A percentile compares a stretch with the other conserved stretches of the same genome.
Conservation (phyloP, 305 asterid genomes). For the Solanum hybrid region DNA sequence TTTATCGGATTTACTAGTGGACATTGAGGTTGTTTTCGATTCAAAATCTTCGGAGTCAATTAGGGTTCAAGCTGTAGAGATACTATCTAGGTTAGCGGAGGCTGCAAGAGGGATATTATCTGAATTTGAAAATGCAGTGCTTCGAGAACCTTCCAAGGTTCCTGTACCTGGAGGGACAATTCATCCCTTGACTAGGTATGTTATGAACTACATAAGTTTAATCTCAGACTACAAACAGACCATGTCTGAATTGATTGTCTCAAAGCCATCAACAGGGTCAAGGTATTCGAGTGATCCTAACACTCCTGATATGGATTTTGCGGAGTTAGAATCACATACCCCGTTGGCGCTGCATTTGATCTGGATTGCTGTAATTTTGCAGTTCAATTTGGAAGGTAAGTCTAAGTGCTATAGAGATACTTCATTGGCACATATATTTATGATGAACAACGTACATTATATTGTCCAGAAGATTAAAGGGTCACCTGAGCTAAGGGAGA, state of each 20-base stretch:
- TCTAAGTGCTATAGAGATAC: constrained; percentile 49
- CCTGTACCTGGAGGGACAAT: constrained; percentile 31
- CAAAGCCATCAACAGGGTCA: constrained; percentile 23
- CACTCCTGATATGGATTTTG: constrained; percentile 22
- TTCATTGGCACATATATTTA: constrained; percentile 51
- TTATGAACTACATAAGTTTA: constrained; percentile 30
- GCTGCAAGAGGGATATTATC: constrained; percentile 27
- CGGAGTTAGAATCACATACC: constrained; percentile 17
- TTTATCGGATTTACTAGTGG: constrained; percentile 41
- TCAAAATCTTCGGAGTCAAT: constrained; percentile 23
- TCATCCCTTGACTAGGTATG: constrained; percentile 39
- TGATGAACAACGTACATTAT: constrained; percentile 76
- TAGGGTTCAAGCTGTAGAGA: constrained; percentile 25
- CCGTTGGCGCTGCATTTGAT: constrained; percentile 32
- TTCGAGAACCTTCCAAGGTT: constrained; percentile 25
- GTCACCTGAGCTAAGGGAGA: constrained; percentile 52
- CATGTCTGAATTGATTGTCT: constrained; percentile 21
- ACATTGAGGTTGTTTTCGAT: constrained; percentile 28
- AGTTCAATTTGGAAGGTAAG: constrained; percentile 53
- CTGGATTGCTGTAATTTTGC: constrained; percentile 41
- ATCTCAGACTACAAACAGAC: constrained; percentile 20
- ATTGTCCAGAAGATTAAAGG: constrained; percentile 55
- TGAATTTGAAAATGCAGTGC: constrained; percentile 35
- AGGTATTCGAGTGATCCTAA: constrained; percentile 18
- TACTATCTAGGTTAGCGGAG: constrained; percentile 29